Conservation (phyloP, 2,329 filamentous ascomycete genomes). For the Apiospora kogelbergensis region DNA sequence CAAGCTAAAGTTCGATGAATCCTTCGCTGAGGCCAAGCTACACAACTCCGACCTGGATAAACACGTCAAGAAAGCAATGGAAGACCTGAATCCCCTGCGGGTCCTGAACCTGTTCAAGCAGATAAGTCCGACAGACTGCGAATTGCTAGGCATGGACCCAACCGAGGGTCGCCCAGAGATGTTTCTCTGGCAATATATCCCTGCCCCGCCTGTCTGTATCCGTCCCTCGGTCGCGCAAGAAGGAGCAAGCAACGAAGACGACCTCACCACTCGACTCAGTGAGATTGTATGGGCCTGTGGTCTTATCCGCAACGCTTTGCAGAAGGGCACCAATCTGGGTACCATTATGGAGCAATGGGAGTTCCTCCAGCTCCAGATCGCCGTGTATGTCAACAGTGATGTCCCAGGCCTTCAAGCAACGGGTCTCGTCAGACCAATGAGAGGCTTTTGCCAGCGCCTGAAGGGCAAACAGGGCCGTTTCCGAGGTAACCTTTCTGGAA, state of each 20-base stretch:
- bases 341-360: slow-evolving; percentile 99
- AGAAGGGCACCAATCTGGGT: slow-evolving; percentile 79
- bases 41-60: slow-evolving; percentile 84
- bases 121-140: slow-evolving; percentile 82
- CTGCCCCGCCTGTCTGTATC: slow-evolving; percentile 91
- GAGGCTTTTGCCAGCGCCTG: slow-evolving; percentile 90
- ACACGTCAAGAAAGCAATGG: slow-evolving; percentile 86
- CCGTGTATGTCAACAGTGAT: slow-evolving; percentile 97
- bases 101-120: slow-evolving; percentile 90
- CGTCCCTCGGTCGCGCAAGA: slow-evolving; percentile 93
- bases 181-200: slow-evolving; percentile 96
- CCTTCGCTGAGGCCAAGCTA: slow-evolving; percentile 77
- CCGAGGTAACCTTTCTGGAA: slow-evolving; percentile 93
- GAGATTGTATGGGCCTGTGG: slow-evolving; percentile 94
- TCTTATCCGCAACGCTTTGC: slow-evolving; percentile 78
- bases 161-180: slow-evolving; percentile 88
- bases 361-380: slow-evolving; percentile 90
- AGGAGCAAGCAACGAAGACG: slow-evolving; percentile 90
- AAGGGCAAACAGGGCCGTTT: slow-evolving; percentile 98
- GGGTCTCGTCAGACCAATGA: slow-evolving; percentile 82
- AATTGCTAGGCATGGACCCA: slow-evolving; percentile 85
- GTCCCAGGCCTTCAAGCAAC: slow-evolving; percentile 89
- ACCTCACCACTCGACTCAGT: slow-evolving; percentile 93
- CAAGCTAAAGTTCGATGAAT: slow-evolving; percentile 83
- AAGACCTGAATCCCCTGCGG: slow-evolving; percentile 87